Evolutionary conservation across 768 basidiomycete genomes (phyloP), one percentile per base, ranked within the genome.

Genomic region (Neoboletus magnificus): DNA sequence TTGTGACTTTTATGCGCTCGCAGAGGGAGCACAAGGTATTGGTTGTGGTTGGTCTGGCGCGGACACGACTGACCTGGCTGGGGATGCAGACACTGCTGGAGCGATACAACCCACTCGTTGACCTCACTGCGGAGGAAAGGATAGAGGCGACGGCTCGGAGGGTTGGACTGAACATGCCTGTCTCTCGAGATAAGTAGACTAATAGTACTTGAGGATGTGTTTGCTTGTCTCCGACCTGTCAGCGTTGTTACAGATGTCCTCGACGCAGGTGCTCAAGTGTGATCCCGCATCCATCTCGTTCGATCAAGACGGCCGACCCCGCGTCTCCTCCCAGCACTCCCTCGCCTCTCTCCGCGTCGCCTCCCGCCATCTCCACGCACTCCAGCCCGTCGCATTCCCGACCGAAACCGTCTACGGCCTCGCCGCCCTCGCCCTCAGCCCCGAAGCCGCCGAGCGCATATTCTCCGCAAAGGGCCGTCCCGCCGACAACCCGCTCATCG

Each of bases 381-480:
- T 71, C 16, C 75, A 82, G 54, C 77, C 82, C 22, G 88, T 98
- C 52, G 95, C 87, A 0, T 91, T 99, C 67, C 96, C 97, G 0
- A 98, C 97, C 30, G 97, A 99, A 73, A 98, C 97, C 0, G 97
- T 99, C 12, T 99, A 98, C 71, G 97, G 97, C 1, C 84, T 99
- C n/a, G 97, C 91, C 29, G 97, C 93, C 0, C 73, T 86, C 22
- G 93, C 96, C 0, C 74, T 93, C 43, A 75, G 84, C 62, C 59
- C 80, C 9, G 59, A 72, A 16, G 93, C 95, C 3, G 81, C 84
- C 6, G 66, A 79, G 3, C 80, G 79, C 62, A 94, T 99, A 63
- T 99, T 93, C 72, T 71, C 80, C 18, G 88, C 88, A 48, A 99
- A 99, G 66, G 91, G 93, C 37, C 82, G 97, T 50, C 97, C 97